Percentiles rank a stretch among this genome's conserved stretches.
These are phyloP conservation scores for Yamadazyma songkhlaensis DNA, from an alignment of 1,139 yeast genomes.

Conservation along the genomic window DNA sequence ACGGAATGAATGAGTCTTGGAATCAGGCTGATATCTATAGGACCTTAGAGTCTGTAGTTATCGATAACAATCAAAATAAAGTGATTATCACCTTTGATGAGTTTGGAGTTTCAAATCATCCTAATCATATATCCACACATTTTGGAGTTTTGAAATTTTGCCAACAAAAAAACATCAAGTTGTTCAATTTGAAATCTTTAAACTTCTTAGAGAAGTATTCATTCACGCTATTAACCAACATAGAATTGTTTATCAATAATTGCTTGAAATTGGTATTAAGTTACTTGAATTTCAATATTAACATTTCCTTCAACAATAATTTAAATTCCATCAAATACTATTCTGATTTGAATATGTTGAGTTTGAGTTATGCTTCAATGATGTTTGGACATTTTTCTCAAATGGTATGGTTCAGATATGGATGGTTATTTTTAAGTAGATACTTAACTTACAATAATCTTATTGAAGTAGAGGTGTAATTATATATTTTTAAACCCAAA, in stretches of 20 bases:
- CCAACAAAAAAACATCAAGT: constrained; percentile 15
- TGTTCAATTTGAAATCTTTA: constrained; percentile 45
- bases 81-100: constrained; percentile 74
- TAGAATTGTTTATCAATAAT: constrained; percentile 39
- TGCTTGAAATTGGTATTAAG: constrained; percentile 29
- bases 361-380: constrained; percentile 73
- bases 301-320: constrained; percentile 33
- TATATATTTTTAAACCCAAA: constrained; percentile 57
- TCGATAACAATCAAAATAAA: no score
- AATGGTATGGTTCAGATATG: constrained; percentile 93
- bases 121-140: constrained; percentile 73
- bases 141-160: constrained; percentile 48
- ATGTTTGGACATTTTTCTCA: constrained; percentile 80
- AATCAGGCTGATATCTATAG: constrained; percentile 19
- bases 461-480: constrained; percentile 19
- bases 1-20: constrained; percentile 78
- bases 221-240: constrained; percentile 45
- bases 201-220: constrained; percentile 51
- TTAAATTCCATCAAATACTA: constrained; percentile 39
- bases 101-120: constrained; percentile 79
- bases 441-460: constrained; percentile 76
- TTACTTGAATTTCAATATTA: constrained; percentile 35
- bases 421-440: constrained; percentile 78
- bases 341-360: constrained; percentile 56
- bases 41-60: no score